Percentiles rank a stretch among this genome's conserved stretches.
phyloP scores from a whole-genome alignment of 169 alveolate genomes.

The Plasmodium fragile region DNA sequence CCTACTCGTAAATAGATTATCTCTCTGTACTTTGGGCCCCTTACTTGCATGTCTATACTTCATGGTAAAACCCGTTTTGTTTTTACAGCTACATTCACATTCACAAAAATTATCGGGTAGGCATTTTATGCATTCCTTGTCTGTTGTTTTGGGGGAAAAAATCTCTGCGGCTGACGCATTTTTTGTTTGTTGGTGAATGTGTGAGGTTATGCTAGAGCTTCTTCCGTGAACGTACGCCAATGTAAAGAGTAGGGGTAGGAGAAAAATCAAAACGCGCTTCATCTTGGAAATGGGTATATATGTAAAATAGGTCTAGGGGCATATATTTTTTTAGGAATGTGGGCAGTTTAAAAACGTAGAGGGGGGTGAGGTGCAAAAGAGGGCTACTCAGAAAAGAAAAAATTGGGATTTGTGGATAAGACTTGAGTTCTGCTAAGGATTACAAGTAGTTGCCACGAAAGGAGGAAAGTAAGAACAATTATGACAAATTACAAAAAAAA shows the following conservation, averaged over 20 bases:
- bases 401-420: not conserved
- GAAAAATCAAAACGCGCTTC: not conserved
- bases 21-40: conserved; percentile 13
- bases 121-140: conserved; percentile 58
- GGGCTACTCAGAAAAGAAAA: not conserved
- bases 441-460: not conserved
- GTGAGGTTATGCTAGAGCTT: conserved; percentile 1
- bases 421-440: not conserved
- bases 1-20: not conserved
- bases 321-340: not conserved
- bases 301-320: not conserved
- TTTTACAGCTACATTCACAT: conserved; percentile 70
- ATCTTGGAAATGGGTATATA: not conserved
- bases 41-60: conserved; percentile 62
- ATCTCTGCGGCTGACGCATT: conserved; percentile 46
- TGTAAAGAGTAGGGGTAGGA: not conserved
- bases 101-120: conserved; percentile 72
- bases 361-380: not conserved
- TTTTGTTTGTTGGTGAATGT: not conserved
- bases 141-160: conserved; percentile 37
- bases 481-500: not conserved
- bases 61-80: conserved; percentile 73
- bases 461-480: not conserved
- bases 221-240: conserved; percentile 15
- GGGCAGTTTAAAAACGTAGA: not conserved